Percentiles rank a stretch among this genome's conserved stretches.
Conservation (phyloP, 805 yeast genomes). For the Grigorovia humatica region DNA sequence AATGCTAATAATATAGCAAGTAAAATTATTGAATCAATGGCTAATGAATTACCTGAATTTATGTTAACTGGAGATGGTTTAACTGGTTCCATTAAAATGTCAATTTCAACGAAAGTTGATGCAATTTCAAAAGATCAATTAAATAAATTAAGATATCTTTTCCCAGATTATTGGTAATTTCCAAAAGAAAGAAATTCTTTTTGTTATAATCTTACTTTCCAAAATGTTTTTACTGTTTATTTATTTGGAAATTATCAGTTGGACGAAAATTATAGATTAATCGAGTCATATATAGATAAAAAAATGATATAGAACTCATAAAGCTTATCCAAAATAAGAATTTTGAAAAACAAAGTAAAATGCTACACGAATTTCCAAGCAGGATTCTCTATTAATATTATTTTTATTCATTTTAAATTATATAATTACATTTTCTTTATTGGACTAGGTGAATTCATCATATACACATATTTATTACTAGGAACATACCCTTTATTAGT, state of each 20-base stretch:
- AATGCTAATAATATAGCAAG: conserved; percentile 78
- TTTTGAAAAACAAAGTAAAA: too few relatives aligned
- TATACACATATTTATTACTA: conserved; percentile 27
- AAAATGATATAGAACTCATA: too few relatives aligned
- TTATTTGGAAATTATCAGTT: too few relatives aligned
- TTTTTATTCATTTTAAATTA: background rate
- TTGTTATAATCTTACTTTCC: background rate
- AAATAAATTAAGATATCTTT: conserved; percentile 73
- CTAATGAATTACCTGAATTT: conserved; percentile 41
- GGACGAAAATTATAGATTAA: too few relatives aligned
- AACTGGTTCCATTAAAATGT: conserved; percentile 64
- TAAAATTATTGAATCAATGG: conserved; percentile 55
- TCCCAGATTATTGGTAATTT: conserved; percentile 82
- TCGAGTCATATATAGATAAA: too few relatives aligned
- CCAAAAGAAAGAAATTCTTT: background rate
- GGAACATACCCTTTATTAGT: conserved; percentile 24
- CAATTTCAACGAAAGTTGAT: conserved; percentile 67
- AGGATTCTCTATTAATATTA: too few relatives aligned
- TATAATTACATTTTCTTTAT: conserved; percentile 8
- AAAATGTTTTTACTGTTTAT: too few relatives aligned
- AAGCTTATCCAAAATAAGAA: too few relatives aligned
- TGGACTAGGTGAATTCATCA: conserved; percentile 28
- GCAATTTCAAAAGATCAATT: conserved; percentile 66
- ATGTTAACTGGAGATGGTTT: conserved; percentile 63
- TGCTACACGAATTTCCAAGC: too few relatives aligned